phyloP scores from a whole-genome alignment of 345 rosid species.

The Gossypium arboreum region DNA sequence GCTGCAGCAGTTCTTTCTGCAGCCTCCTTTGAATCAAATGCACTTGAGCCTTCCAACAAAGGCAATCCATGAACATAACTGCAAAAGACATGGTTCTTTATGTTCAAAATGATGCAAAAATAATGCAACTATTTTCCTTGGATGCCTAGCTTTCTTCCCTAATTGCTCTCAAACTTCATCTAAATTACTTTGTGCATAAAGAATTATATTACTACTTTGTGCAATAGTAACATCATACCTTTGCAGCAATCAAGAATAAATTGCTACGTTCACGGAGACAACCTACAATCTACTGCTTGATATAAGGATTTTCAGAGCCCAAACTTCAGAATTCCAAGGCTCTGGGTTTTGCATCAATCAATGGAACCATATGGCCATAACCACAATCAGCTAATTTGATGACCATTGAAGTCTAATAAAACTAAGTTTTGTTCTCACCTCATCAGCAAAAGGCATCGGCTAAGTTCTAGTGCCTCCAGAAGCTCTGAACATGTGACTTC shows the following conservation, averaged over 20 bases:
- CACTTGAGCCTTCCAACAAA: slow-evolving; percentile 69
- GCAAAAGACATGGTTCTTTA: slow-evolving; percentile 24
- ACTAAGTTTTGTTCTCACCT: slow-evolving; percentile 45
- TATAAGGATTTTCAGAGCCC: not conserved
- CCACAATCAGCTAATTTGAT: not conserved
- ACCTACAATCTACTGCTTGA: slow-evolving; percentile 6
- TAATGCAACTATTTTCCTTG: not conserved
- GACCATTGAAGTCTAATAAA: not conserved
- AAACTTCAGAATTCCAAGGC: not conserved
- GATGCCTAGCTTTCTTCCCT: not conserved
- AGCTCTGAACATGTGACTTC: slow-evolving; percentile 93
- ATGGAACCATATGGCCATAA: slow-evolving; percentile 1
- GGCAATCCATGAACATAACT: slow-evolving; percentile 98
- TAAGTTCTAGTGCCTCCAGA: slow-evolving; percentile 95
- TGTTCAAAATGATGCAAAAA: slow-evolving; percentile 14
- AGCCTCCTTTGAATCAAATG: slow-evolving; percentile 61
- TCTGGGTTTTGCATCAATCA: not conserved
- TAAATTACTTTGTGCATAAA: not conserved
- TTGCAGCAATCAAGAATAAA: not conserved
- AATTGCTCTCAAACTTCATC: not conserved
- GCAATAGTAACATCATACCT: not conserved
- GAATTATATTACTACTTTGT: not conserved
- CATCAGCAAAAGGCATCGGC: slow-evolving; percentile 93
- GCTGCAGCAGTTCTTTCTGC: slow-evolving; percentile 84
- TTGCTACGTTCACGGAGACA: not conserved